Base-by-base conservation (phyloP, 352 stramenopile genomes). In the Phytophthora lateralis region DNA sequence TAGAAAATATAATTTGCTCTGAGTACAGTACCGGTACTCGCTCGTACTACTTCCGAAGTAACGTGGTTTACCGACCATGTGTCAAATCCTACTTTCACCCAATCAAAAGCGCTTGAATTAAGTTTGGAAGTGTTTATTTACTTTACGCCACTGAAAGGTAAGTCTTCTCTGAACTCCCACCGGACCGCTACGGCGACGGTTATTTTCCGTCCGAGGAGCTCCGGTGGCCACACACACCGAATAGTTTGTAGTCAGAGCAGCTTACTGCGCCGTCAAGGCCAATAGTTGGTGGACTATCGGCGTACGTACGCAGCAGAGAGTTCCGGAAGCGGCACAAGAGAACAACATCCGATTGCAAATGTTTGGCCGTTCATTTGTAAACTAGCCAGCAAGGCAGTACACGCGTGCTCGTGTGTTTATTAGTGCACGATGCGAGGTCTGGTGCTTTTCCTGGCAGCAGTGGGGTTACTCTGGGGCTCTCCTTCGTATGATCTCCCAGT, bases 241-340 rank as follows among this genome's bases (percentile, higher is more conserved):
- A 29, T 32, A 55, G 17, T 55, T 45, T 55, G 51, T 66, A 44
- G 58, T 55, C 58, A 55, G 57, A 5, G 11, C 14, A 20, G 6
- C 34, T 8, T 35, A 39, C 17, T 41, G 24, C 39, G 41, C 38
- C 47, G 50, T 24, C 21, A 24, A 24, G 21, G 21, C 21, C 21
- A 24, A 24, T 41, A 53, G 46, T 21, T 29, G 41, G 8, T 21
- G 35, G 55, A 50, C 20, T 65, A 55, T 63, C 60, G 26, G 29
- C 43, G 52, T 29, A 53, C 45, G 44, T 18, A 58, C 11, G 38
- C 27, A 45, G 47, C 45, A 63, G 55, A 18, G 18, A 27, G 17
- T 60, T 44, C 29, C 46, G 5, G 21, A 30, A 44, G 27, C 44
- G 52, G 14, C 44, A 34, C 43, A 39, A 55, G 9, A 17, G 27